Conservation (phyloP, 2,329 filamentous ascomycete species). For the Eutypa lata region DNA sequence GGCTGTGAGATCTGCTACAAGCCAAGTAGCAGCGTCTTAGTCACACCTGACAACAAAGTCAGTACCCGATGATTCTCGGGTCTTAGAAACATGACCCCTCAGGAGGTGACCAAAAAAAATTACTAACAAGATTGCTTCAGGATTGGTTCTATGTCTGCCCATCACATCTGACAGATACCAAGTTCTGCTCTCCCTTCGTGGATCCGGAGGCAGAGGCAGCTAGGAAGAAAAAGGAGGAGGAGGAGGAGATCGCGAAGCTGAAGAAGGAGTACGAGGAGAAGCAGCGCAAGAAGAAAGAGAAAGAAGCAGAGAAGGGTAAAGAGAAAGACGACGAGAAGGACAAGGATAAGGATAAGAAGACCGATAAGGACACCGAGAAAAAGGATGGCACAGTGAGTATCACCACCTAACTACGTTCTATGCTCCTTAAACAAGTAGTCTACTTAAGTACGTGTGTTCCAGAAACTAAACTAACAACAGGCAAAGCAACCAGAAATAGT, state of each 20-base stretch:
- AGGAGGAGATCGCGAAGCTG: constrained; percentile 61
- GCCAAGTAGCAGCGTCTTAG: constrained; percentile 79
- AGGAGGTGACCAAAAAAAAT: no score
- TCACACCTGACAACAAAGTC: constrained; percentile 87
- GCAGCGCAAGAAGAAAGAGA: constrained; percentile 62
- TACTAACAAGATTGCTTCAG: constrained; percentile 28
- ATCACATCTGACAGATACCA: constrained; percentile 75
- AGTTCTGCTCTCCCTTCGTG: constrained; percentile 74
- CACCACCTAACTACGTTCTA: no score
- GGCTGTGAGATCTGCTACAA: constrained; percentile 92
- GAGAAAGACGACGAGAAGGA: constrained; percentile 43
- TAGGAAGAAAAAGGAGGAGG: constrained; percentile 63
- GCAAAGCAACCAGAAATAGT: constrained; percentile 32
- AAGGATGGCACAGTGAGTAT: constrained; percentile 14
- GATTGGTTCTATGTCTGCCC: constrained; percentile 93
- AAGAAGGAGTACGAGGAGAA: constrained; percentile 78
- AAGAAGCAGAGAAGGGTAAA: constrained; percentile 47
- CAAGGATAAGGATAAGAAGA: constrained; percentile 31
- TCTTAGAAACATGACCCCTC: no score
- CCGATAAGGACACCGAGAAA: constrained; percentile 26
- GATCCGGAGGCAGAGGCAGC: constrained; percentile 64
- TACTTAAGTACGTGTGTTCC: no score
- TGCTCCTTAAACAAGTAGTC: no score
- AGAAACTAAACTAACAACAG: constrained; percentile 20
- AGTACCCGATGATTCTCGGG: constrained; percentile 11